Evolutionary conservation across 1,284 basidiomycete species (phyloP), one percentile per base, ranked within the genome.

Genomic region (Rhodotorula glutinis): DNA sequence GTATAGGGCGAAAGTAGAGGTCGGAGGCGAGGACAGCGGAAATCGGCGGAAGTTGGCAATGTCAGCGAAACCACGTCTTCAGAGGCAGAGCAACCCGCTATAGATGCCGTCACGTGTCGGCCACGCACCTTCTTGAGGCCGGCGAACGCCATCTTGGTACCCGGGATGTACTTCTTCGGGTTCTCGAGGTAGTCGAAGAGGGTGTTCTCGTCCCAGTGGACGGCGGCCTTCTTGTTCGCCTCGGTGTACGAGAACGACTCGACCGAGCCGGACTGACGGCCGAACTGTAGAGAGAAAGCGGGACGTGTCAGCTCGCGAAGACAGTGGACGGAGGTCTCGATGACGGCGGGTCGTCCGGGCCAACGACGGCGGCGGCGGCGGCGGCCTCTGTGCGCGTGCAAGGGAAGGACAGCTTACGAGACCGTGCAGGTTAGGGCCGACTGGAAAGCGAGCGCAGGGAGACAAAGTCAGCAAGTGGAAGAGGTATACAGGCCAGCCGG

Each of bases 401-500:
- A 41, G 30, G 5, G 41, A 51, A n/a, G 47, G 57, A 53, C 23
- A 70, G 57, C 53, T 33, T 40, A 55, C 53, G 85, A 80, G 77
- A 88, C 94, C 94, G 80, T 94, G 87, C 55, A 98, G 86, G 85
- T 96, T 96, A 70, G 94, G 94, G 71, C 92, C 92, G 73, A 95
- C 92, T 80, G 63, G 40, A 40, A 17, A 47, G 23, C 17, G 29
- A 8, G 4, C 33, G 49, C 19, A 8, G 38, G 51, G 30, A 54
- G 59, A 10, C 56, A 60, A 43, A 4, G 40, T 59, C 38, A 60
- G 33, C 30, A 19, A 16, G 5, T 4, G 8, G 30, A 43, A 57
- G 30, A 33, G 30, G 41, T 23, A 47, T 16, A 10, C n/a, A 10
- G 40, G 17, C 13, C 25, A 10, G n/a, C 16, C 10, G 33, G 49